Evolutionary conservation across 805 yeast species (phyloP).

Genomic region (Torulaspora gathmanii): DNA sequence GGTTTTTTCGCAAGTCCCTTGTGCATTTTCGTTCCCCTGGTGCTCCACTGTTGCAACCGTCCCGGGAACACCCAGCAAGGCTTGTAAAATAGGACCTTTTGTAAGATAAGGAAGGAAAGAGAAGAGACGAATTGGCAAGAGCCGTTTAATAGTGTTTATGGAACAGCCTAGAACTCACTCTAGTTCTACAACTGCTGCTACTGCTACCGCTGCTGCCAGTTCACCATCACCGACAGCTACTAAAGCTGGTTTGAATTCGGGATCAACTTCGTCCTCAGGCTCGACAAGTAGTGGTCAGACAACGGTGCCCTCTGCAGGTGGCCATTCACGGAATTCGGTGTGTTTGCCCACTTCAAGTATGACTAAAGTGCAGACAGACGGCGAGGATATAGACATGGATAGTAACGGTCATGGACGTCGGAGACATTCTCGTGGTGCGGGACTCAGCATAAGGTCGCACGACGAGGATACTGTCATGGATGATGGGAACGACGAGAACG

Average conservation of each 20-base stretch:
- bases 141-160: conserved; percentile 8
- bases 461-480: conserved; percentile 10
- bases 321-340: conserved; percentile 1
- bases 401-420: conserved; percentile 1
- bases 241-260: neutral
- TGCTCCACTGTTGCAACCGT: no score
- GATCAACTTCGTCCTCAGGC: neutral
- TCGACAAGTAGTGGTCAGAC: neutral
- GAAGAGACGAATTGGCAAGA: neutral
- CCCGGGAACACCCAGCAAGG: no score
- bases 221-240: conserved; percentile 9
- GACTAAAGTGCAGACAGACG: conserved; percentile 4
- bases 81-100: no score
- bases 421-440: conserved; percentile 3
- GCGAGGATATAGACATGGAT: conserved; percentile 9
- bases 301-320: conserved; percentile 1
- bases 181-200: conserved; percentile 16
- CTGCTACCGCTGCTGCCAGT: conserved; percentile 10
- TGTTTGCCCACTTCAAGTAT: conserved; percentile 1
- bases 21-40: neutral
- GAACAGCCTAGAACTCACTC: conserved; percentile 25
- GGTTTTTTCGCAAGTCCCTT: no score
- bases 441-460: neutral
- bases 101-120: no score
- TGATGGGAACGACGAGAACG: conserved; percentile 4